Percentiles rank a stretch among this genome's conserved stretches.
Evolutionary conservation across 306 rosid species (phyloP).

Genomic region (Vigna unguiculata): DNA sequence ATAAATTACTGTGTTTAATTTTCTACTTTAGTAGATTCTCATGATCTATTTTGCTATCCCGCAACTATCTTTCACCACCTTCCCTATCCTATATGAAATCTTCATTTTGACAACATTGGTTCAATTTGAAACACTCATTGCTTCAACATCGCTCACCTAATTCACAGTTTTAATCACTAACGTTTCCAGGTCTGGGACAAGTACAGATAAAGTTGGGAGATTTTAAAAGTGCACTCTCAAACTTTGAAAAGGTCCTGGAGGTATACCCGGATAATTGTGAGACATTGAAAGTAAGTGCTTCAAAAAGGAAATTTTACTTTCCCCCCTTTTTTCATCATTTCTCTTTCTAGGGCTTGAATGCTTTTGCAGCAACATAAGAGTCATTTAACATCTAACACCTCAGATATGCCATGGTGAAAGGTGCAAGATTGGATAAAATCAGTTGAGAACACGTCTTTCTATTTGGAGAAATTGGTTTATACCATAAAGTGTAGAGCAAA

Average conservation of each 20-base stretch:
- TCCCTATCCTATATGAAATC: neutral
- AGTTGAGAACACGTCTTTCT: constrained; percentile 15
- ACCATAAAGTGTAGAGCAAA: constrained; percentile 23
- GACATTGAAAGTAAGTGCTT: constrained; percentile 82
- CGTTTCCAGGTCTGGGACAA: constrained; percentile 88
- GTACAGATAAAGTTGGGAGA: constrained; percentile 97
- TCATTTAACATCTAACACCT: constrained; percentile 7
- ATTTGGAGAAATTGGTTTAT: constrained; percentile 29
- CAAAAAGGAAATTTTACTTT: constrained; percentile 30
- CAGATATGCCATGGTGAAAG: constrained; percentile 32
- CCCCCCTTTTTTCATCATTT: constrained; percentile 23
- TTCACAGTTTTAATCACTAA: constrained; percentile 41
- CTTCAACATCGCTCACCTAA: constrained; percentile 24
- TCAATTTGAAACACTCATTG: neutral
- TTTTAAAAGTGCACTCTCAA: constrained; percentile 84
- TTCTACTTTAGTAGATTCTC: neutral
- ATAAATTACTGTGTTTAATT: neutral
- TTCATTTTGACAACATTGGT: neutral
- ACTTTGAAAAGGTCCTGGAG: constrained; percentile 94
- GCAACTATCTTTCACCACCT: neutral
- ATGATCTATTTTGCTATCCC: neutral
- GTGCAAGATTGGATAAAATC: constrained; percentile 35
- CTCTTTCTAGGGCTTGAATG: constrained; percentile 7
- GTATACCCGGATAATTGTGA: constrained; percentile 90
- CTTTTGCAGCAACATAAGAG: neutral